Base-by-base conservation (phyloP, 2,329 filamentous ascomycete species). In the Massarina eburnea region DNA sequence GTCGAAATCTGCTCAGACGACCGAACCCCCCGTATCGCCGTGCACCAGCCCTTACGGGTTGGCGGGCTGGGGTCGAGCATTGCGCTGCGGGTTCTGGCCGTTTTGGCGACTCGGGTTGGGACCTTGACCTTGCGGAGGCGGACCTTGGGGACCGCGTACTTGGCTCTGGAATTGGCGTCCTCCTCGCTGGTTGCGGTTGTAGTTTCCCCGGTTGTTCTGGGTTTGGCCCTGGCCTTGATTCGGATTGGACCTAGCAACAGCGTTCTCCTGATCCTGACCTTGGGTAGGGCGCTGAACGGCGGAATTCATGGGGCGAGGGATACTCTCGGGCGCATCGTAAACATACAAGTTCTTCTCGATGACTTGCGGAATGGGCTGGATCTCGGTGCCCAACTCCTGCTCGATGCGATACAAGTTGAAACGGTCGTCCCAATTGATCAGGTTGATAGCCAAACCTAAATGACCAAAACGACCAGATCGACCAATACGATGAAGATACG, bases 381-480 rank as follows among this genome's bases (percentile, higher is more conserved):
- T 99, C 73, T 99, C 94, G 6, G 94, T 99, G 41, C 94, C 94
- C 32, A 99, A 79, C 65, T 99, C 94, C 61, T 95, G 88, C 73
- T 99, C 94, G 59, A 99, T 99, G 71, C 95, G 95, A 79, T 99
- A 99, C 17, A 99, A 81, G 72, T 97, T 99, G 80, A 96, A 97
- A 21, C 94, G 85, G 71, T 99, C 94, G 46, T 99, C 94, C 94
- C 94, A 99, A 72, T 95, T 97, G 80, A 99, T 99, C 70, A 99
- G 78, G 74, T 99, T 99, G 69, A 99, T 99, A 54, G 95, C 95
- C 58, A 99, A 79, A 81, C 94, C 94, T 66, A 97, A 81, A 74
- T 99, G 94, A 57, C 94, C 94, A 69, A 96, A 99, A 57, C 94
- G 89, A 58, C 94, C 94, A 41, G 94, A 99, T 68, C 94, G 89